phyloP scores from a whole-genome alignment of 2,329 filamentous ascomycete genomes.

The Aspergillus pseudotamarii region DNA sequence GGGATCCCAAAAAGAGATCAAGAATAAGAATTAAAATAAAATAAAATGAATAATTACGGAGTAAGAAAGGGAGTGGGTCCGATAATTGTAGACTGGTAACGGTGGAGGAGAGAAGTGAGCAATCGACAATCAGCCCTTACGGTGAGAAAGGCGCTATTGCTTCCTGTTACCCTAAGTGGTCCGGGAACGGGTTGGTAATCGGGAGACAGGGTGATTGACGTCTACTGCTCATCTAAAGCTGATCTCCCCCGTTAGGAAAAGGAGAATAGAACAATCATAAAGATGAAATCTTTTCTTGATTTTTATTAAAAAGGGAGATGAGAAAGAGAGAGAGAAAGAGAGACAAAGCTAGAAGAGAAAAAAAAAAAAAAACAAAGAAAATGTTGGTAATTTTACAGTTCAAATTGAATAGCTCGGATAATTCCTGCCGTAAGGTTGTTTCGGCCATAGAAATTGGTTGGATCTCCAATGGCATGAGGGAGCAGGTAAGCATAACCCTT shows the following conservation, averaged over 20 bases:
- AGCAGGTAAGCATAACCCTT: neutral
- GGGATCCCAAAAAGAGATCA: neutral
- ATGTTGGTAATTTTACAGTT: neutral
- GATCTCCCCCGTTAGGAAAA: neutral
- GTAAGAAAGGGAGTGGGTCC: neutral
- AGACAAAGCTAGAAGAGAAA: constrained; percentile 7
- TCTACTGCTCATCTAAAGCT: neutral
- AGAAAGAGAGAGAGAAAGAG: constrained; percentile 3
- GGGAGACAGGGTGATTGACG: constrained; percentile 1
- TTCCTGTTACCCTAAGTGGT: neutral
- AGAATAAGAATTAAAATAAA: neutral
- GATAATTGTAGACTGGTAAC: neutral
- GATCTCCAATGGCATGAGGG: neutral
- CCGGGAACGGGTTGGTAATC: constrained; percentile 1
- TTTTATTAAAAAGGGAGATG: neutral
- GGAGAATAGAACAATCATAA: neutral
- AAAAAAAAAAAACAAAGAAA: neutral
- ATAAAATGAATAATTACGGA: neutral
- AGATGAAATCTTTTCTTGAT: neutral
- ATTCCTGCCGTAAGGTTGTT: neutral
- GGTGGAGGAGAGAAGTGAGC: neutral
- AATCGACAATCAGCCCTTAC: constrained; percentile 4
- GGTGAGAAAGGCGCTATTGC: constrained; percentile 5
- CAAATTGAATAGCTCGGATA: neutral
- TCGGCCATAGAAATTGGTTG: neutral